Conservation (phyloP, 768 basidiomycete genomes). For the Macrolepiota fuliginosa region DNA sequence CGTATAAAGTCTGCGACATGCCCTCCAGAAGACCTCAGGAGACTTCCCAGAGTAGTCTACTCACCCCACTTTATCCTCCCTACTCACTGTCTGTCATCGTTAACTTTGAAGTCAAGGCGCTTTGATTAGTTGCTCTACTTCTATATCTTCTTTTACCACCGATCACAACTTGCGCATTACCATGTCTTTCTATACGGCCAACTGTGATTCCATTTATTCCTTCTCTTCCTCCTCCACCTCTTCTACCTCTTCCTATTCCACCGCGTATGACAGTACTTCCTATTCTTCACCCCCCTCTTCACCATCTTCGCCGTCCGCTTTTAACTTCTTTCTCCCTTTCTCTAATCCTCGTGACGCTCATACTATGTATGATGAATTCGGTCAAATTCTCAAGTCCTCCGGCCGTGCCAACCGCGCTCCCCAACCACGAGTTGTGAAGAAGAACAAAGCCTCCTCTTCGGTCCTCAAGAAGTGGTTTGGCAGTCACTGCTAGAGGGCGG, state of each 20-base stretch:
- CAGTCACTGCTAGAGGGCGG: constrained; percentile 1
- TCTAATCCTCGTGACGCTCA: constrained; percentile 16
- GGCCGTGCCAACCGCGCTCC: background rate
- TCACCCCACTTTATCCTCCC: background rate
- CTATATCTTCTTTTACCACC: background rate
- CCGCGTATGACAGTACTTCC: background rate
- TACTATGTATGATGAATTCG: constrained; percentile 15
- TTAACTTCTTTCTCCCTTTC: constrained; percentile 12
- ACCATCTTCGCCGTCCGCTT: constrained; percentile 8
- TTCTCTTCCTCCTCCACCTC: constrained; percentile 10
- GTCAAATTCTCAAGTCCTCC: constrained; percentile 6
- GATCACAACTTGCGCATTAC: background rate
- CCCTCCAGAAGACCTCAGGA: background rate
- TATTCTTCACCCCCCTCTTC: background rate
- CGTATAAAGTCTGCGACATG: background rate
- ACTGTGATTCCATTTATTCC: constrained; percentile 1
- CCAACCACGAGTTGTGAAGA: background rate
- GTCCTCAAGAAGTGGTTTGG: constrained; percentile 15
- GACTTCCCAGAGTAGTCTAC: background rate
- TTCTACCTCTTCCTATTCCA: background rate
- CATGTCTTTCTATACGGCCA: constrained; percentile 10
- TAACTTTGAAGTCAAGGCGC: constrained; percentile 5
- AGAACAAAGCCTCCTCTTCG: constrained; percentile 8
- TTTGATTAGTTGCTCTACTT: constrained; percentile 18
- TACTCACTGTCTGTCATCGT: background rate